Conservation (phyloP, 1,139 yeast species). For the Nadsonia commutata region DNA sequence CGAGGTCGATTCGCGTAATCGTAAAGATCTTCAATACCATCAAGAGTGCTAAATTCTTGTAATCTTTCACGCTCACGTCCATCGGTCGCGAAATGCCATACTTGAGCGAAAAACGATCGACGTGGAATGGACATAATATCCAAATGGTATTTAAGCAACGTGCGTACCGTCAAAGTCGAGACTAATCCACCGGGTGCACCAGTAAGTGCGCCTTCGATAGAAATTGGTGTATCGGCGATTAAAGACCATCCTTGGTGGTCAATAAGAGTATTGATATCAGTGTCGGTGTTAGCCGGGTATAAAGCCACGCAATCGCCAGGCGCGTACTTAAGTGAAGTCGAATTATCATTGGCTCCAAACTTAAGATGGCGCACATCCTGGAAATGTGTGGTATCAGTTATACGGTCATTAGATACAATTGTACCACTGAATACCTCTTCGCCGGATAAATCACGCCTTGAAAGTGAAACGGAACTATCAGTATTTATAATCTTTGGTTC, state of each 20-base stretch:
- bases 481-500: conserved; percentile 20
- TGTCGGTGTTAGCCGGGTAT: conserved; percentile 57
- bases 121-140: conserved; percentile 77
- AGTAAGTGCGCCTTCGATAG: conserved; percentile 17
- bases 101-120: conserved; percentile 51
- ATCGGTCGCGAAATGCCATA: conserved; percentile 56
- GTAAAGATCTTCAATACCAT: conserved; percentile 56
- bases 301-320: conserved; percentile 78
- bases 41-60: conserved; percentile 61
- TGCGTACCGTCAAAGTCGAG: conserved; percentile 45
- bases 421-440: conserved; percentile 25
- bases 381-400: conserved; percentile 61
- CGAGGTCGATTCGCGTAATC: conserved; percentile 87
- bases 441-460: conserved; percentile 12
- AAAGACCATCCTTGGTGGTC: conserved; percentile 62
- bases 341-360: conserved; percentile 20
- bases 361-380: conserved; percentile 72
- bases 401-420: conserved; percentile 36
- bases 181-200: conserved; percentile 43
- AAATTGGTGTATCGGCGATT: conserved; percentile 40
- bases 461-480: conserved; percentile 16
- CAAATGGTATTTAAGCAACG: conserved; percentile 61
- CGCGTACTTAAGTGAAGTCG: conserved; percentile 23
- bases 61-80: conserved; percentile 62
- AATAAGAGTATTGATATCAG: conserved; percentile 50